Conservation (phyloP, 805 yeast species). For the Metschnikowia lunata region DNA sequence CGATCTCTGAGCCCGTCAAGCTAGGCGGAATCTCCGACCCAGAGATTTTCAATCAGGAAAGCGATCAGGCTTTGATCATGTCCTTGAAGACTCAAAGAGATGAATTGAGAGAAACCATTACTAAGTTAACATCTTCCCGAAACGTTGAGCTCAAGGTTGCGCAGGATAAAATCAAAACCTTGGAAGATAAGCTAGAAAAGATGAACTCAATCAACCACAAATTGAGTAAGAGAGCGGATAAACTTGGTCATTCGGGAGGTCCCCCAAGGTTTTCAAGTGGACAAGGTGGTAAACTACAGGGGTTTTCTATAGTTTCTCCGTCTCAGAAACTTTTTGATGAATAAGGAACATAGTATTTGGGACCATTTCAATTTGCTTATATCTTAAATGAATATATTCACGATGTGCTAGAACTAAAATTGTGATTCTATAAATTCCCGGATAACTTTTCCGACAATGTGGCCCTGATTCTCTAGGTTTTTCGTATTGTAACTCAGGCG, state of each 20-base stretch:
- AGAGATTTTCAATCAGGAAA: slow-evolving; percentile 9
- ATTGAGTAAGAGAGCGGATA: slow-evolving; percentile 25
- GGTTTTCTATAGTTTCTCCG: slow-evolving; percentile 36
- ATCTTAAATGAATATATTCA: no score
- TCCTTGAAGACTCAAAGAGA: slow-evolving; percentile 30
- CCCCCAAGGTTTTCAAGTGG: slow-evolving; percentile 5
- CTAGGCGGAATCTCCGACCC: slow-evolving; percentile 1
- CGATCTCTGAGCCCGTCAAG: not conserved
- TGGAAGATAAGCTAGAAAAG: slow-evolving; percentile 30
- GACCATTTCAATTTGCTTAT: not conserved
- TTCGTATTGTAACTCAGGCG: slow-evolving; percentile 27
- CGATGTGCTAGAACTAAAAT: slow-evolving; percentile 1
- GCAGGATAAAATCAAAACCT: slow-evolving; percentile 30
- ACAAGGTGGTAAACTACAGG: slow-evolving; percentile 36
- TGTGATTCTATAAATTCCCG: slow-evolving; percentile 25
- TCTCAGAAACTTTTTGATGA: slow-evolving; percentile 20
- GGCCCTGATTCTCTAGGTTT: slow-evolving; percentile 38
- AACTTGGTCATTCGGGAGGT: slow-evolving; percentile 2
- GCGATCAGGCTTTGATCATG: slow-evolving; percentile 13
- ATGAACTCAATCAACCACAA: slow-evolving; percentile 31
- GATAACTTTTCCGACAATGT: slow-evolving; percentile 32
- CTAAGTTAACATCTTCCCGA: slow-evolving; percentile 34
- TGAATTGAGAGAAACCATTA: slow-evolving; percentile 38
- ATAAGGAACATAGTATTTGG: not conserved
- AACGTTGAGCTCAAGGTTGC: slow-evolving; percentile 33